Conservation (phyloP, 768 basidiomycete genomes). For the Chalciporus piperatus region DNA sequence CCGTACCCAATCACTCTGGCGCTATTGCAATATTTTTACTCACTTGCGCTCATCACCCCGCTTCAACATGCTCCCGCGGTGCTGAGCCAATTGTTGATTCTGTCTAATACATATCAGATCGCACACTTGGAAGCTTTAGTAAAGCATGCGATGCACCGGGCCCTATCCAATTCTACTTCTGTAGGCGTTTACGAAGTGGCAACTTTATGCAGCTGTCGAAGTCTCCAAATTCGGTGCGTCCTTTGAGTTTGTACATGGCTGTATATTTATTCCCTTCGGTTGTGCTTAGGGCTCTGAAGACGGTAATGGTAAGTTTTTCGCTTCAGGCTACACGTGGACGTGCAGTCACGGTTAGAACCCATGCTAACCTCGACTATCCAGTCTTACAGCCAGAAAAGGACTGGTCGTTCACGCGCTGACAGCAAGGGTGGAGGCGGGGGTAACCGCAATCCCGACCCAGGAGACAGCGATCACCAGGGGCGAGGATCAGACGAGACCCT, state of each 20-base stretch:
- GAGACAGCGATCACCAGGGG: constrained; percentile 36
- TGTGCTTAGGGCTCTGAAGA: constrained; percentile 62
- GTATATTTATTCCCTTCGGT: constrained; percentile 8
- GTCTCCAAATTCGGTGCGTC: constrained; percentile 82
- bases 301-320: constrained; percentile 64
- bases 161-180: constrained; percentile 78
- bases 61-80: constrained; percentile 90
- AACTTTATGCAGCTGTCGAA: constrained; percentile 83
- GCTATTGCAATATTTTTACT: constrained; percentile 91
- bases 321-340: background rate
- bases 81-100: constrained; percentile 78
- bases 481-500: constrained; percentile 33
- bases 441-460: constrained; percentile 34
- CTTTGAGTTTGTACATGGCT: constrained; percentile 15
- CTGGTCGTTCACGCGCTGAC: constrained; percentile 48
- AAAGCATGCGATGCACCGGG: constrained; percentile 93
- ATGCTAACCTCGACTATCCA: constrained; percentile 30
- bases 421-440: constrained; percentile 46
- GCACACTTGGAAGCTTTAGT: constrained; percentile 72
- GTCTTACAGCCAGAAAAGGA: constrained; percentile 78
- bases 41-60: constrained; percentile 80
- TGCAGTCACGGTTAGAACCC: constrained; percentile 8
- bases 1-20: constrained; percentile 88
- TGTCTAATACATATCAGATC: constrained; percentile 81
- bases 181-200: constrained; percentile 95